Evolutionary conservation across 2,329 filamentous ascomycete genomes (phyloP).

Genomic region (Verticillium isaacii): DNA sequence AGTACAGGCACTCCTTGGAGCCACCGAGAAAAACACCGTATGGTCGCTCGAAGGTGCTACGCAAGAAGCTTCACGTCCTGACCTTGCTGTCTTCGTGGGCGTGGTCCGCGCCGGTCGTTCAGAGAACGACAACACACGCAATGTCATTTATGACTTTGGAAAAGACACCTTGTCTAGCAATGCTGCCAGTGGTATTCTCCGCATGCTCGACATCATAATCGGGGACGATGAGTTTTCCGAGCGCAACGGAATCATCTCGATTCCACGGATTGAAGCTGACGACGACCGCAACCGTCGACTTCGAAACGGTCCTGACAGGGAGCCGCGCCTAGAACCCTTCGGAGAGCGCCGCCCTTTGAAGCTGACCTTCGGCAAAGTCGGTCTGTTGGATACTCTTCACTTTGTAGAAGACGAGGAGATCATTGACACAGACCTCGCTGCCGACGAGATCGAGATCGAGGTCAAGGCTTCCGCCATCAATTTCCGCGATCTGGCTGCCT

Average conservation of each 20-base stretch:
- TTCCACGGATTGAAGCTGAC: conserved; percentile 16
- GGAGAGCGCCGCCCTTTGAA: conserved; percentile 9
- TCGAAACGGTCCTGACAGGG: conserved; percentile 16
- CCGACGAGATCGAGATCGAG: conserved; percentile 23
- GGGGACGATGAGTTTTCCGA: conserved; percentile 17
- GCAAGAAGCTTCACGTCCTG: conserved; percentile 9
- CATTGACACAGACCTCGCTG: conserved; percentile 8
- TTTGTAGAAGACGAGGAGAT: conserved; percentile 19
- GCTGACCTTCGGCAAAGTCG: conserved; percentile 15
- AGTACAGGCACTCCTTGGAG: conserved; percentile 13
- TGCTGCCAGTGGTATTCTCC: conserved; percentile 11
- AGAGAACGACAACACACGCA: conserved; percentile 13
- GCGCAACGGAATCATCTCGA: conserved; percentile 16
- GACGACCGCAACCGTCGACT: conserved; percentile 18
- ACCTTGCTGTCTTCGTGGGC: conserved; percentile 13
- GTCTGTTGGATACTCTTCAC: conserved; percentile 21
- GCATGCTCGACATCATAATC: conserved; percentile 12
- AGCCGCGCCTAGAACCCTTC: conserved; percentile 15
- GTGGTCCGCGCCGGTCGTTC: conserved; percentile 11
- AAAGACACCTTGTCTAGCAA: conserved; percentile 5
- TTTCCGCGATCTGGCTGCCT: conserved; percentile 28
- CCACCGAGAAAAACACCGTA: conserved; percentile 14
- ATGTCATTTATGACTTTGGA: conserved; percentile 12
- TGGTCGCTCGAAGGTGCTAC: conserved; percentile 12
- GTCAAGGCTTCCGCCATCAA: conserved; percentile 25